Conservation (phyloP, 2,329 filamentous ascomycete species). For the Cercospora sojina region DNA sequence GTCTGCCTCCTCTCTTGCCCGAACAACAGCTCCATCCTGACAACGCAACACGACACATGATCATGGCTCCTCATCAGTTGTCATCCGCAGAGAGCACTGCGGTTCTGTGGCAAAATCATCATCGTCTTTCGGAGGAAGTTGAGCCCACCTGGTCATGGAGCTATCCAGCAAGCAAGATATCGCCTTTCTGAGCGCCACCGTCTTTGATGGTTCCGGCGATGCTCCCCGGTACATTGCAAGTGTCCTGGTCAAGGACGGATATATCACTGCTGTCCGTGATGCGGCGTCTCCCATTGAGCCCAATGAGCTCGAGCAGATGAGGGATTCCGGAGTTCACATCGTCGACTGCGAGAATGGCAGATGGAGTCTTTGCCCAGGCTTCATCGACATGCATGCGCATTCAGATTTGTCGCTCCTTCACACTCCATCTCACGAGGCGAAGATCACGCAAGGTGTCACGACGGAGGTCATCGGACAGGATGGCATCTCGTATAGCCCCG, state of each 20-base stretch:
- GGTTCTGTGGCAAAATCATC: not conserved
- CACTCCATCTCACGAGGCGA: constrained; percentile 31
- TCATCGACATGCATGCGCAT: constrained; percentile 38
- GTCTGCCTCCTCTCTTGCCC: not conserved
- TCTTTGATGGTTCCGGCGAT: constrained; percentile 31
- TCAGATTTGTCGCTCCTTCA: constrained; percentile 34
- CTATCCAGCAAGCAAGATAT: not conserved
- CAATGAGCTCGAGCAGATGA: not conserved
- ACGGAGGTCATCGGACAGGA: constrained; percentile 36
- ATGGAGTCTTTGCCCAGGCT: constrained; percentile 33
- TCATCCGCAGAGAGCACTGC: not conserved
- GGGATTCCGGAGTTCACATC: constrained; percentile 11
- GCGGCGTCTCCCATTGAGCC: not conserved
- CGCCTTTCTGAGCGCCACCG: constrained; percentile 28
- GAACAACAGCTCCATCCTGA: not conserved
- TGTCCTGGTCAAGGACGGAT: constrained; percentile 25
- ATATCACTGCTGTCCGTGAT: constrained; percentile 22
- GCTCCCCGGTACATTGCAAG: constrained; percentile 26
- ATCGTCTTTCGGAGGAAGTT: not conserved
- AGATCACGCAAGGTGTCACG: constrained; percentile 34
- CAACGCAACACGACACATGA: not conserved
- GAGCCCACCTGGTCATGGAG: not conserved
- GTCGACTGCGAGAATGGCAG: constrained; percentile 32
- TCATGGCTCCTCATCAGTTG: not conserved
- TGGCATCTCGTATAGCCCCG: constrained; percentile 33